phyloP scores from a whole-genome alignment of 2,329 filamentous ascomycete genomes.

The Hypomyces perniciosus region DNA sequence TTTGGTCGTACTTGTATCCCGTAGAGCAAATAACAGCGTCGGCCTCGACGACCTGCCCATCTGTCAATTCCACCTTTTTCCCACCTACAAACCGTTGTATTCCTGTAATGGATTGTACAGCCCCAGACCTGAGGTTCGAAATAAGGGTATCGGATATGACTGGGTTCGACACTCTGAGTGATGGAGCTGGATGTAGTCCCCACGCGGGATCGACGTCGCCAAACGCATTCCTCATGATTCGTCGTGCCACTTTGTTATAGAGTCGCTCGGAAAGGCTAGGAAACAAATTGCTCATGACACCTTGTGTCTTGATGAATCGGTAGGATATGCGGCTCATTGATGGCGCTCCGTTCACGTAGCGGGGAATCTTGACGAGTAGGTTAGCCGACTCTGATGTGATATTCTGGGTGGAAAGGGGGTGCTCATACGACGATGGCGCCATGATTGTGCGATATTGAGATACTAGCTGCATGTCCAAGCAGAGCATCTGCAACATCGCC shows the following conservation, averaged over 20 bases:
- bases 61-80: slow-evolving; percentile 23
- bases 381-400: neutral
- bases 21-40: slow-evolving; percentile 33
- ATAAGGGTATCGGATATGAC: slow-evolving; percentile 25
- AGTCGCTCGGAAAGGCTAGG: slow-evolving; percentile 15
- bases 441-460: slow-evolving; percentile 21
- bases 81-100: slow-evolving; percentile 21
- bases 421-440: slow-evolving; percentile 17
- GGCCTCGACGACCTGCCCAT: slow-evolving; percentile 24
- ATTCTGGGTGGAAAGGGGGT: neutral
- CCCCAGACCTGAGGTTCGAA: slow-evolving; percentile 31
- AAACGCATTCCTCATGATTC: slow-evolving; percentile 17
- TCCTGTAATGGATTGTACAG: slow-evolving; percentile 28
- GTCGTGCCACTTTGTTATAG: slow-evolving; percentile 14
- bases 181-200: slow-evolving; percentile 22
- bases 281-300: slow-evolving; percentile 21
- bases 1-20: slow-evolving; percentile 31
- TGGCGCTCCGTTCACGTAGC: slow-evolving; percentile 26
- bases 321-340: slow-evolving; percentile 28
- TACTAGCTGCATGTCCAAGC: slow-evolving; percentile 20
- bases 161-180: slow-evolving; percentile 21
- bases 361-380: slow-evolving; percentile 19
- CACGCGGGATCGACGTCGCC: slow-evolving; percentile 20
- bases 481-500: slow-evolving; percentile 27
- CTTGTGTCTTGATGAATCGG: slow-evolving; percentile 24